These are phyloP conservation scores for Skeletonema tropicum DNA, from an alignment of 108 stramenopile genomes.

Conservation along the genomic window DNA sequence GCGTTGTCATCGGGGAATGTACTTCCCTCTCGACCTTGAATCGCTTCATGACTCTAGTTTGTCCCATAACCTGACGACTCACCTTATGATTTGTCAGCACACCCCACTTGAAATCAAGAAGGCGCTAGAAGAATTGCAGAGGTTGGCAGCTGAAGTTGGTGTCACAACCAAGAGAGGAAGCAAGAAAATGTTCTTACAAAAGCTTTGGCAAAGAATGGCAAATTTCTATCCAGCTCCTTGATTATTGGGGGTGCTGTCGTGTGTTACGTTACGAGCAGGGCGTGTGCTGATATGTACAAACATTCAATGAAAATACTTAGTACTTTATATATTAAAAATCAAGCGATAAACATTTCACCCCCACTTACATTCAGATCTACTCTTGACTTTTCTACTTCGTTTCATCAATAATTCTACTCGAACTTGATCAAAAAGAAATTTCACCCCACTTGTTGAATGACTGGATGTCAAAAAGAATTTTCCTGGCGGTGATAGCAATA, in stretches of 20 bases:
- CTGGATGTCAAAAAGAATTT: background rate
- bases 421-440: background rate
- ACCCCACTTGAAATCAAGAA: conserved; percentile 13
- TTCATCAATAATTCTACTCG: no score
- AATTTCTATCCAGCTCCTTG: conserved; percentile 1
- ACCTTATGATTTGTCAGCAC: conserved; percentile 6
- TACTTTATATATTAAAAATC: no score
- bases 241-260: background rate
- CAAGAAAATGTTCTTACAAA: conserved; percentile 14
- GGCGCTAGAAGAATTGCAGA: conserved; percentile 16
- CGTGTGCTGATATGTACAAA: no score
- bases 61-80: conserved; percentile 11
- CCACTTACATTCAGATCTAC: no score
- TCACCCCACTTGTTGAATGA: background rate
- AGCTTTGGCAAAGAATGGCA: conserved; percentile 20
- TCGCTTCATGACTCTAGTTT: conserved; percentile 14
- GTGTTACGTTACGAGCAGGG: no score
- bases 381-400: background rate
- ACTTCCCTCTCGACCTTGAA: conserved; percentile 4
- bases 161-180: conserved; percentile 16
- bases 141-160: conserved; percentile 12
- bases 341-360: no score
- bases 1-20: conserved; percentile 9
- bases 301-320: no score
- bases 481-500: no score